Evolutionary conservation across 495 filamentous ascomycete species (phyloP).

Genomic region (Aspergillus affinis): DNA sequence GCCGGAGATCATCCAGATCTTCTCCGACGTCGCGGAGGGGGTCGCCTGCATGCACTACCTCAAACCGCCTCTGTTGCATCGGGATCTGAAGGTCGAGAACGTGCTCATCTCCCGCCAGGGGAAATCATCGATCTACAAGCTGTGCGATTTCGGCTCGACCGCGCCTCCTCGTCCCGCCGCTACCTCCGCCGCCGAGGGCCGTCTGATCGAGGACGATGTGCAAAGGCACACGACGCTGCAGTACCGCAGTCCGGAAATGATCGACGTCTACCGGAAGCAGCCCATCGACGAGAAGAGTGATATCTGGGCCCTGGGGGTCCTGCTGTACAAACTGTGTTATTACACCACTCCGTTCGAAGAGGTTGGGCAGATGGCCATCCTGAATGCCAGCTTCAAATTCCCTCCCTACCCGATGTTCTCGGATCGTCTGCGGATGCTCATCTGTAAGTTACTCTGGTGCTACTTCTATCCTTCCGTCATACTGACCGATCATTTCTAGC

Average conservation of each 20-base stretch:
- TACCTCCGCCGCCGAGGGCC: conserved; percentile 79
- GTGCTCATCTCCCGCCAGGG: conserved; percentile 78
- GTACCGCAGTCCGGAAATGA: conserved; percentile 97
- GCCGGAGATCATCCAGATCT: conserved; percentile 95
- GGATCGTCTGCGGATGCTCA: conserved; percentile 84
- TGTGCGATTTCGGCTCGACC: conserved; percentile 96
- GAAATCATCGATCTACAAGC: conserved; percentile 71
- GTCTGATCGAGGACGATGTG: conserved; percentile 92
- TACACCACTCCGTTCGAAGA: conserved; percentile 99
- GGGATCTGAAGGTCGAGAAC: conserved; percentile 97
- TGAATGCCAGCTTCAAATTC: conserved; percentile 94
- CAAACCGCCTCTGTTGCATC: conserved; percentile 87
- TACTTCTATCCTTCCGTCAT: neutral
- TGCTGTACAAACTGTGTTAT: conserved; percentile 98
- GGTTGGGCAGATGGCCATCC: conserved; percentile 94
- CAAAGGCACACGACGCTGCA: conserved; percentile 97
- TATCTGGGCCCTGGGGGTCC: conserved; percentile 94
- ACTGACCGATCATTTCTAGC: conserved; percentile 47
- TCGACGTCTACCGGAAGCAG: conserved; percentile 94
- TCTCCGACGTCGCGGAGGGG: conserved; percentile 90
- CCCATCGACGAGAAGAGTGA: conserved; percentile 99
- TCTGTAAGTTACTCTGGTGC: conserved; percentile 58
- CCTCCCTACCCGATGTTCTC: conserved; percentile 87
- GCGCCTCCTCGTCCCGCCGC: conserved; percentile 82
- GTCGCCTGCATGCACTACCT: conserved; percentile 99